Evolutionary conservation across 805 yeast species (phyloP).

Genomic region (Pichia thaimueangensis): DNA sequence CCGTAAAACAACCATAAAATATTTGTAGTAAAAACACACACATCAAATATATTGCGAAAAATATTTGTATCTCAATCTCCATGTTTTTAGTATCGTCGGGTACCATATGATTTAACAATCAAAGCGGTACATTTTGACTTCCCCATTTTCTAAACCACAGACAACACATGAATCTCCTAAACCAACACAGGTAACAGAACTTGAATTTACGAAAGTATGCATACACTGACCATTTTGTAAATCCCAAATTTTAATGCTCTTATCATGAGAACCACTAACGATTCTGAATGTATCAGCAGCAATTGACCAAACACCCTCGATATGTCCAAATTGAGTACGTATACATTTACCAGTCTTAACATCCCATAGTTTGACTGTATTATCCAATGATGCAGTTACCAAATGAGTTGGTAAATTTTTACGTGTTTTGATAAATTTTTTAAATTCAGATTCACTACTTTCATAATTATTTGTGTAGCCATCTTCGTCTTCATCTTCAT

Average conservation of each 20-base stretch:
- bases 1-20: too few relatives aligned
- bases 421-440: constrained; percentile 15
- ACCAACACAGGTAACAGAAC: constrained; percentile 62
- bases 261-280: constrained; percentile 91
- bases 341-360: constrained; percentile 80
- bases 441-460: constrained; percentile 19
- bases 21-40: too few relatives aligned
- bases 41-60: too few relatives aligned
- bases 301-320: constrained; percentile 97
- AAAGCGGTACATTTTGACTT: constrained; percentile 77
- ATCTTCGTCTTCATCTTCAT: constrained; percentile 3
- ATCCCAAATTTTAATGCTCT: constrained; percentile 90
- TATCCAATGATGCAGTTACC: constrained; percentile 82
- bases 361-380: constrained; percentile 91
- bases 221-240: constrained; percentile 89
- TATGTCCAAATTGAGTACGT: constrained; percentile 94
- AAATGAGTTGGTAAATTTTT: constrained; percentile 69
- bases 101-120: too few relatives aligned
- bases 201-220: constrained; percentile 81
- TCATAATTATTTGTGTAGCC: background rate
- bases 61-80: too few relatives aligned
- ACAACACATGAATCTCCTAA: constrained; percentile 85
- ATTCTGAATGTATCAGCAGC: constrained; percentile 94
- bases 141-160: constrained; percentile 85
- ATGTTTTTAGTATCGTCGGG: too few relatives aligned